phyloP scores from a whole-genome alignment of 129 eudicot species.

The Heracleum sosnowskyi region DNA sequence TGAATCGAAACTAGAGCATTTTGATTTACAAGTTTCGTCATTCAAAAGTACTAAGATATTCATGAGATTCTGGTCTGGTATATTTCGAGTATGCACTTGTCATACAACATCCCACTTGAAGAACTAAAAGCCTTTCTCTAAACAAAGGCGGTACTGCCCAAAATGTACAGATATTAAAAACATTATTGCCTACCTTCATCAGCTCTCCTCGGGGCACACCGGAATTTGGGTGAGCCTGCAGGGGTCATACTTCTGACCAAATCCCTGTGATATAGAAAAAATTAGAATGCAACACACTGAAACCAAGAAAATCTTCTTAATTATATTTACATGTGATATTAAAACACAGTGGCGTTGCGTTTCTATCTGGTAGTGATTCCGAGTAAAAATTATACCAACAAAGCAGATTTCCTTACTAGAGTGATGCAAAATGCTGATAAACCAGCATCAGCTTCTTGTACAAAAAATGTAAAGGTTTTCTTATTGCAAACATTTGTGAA shows the following conservation, averaged over 20 bases:
- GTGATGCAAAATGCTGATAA: background rate
- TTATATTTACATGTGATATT: background rate
- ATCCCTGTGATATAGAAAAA: background rate
- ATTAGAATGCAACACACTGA: background rate
- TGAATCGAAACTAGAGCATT: background rate
- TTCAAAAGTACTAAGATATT: background rate
- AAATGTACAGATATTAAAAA: background rate
- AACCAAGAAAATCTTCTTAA: background rate
- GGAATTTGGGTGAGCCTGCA: background rate
- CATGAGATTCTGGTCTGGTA: background rate
- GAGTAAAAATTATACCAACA: background rate
- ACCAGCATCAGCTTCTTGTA: background rate
- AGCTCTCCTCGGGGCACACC: background rate
- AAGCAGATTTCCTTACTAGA: background rate
- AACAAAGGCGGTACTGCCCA: background rate
- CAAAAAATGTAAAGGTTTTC: background rate
- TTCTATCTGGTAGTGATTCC: background rate
- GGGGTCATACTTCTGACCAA: background rate
- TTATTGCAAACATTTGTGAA: background rate
- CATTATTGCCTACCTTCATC: background rate
- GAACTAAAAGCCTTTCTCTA: background rate
- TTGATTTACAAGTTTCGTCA: background rate
- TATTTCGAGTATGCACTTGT: background rate
- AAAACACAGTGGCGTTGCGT: background rate
- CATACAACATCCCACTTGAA: background rate